Conservation (phyloP, 257 asterid genomes). For the Phtheirospermum japonicum region DNA sequence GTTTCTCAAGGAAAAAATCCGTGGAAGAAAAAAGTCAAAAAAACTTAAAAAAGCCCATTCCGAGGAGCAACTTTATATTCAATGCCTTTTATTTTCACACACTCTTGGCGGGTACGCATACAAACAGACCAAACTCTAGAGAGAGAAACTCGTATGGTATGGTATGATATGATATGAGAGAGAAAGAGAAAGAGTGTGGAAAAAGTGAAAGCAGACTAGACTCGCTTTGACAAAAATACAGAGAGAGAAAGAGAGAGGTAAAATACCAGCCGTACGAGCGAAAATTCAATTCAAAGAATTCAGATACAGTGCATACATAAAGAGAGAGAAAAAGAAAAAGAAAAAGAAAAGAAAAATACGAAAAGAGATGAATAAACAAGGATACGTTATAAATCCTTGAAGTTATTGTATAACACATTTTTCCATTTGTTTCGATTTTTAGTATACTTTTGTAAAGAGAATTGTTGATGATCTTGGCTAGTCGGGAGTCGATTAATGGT, state of each 20-base stretch:
- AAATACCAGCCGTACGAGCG: slow-evolving; percentile 39
- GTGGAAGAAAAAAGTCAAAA: neutral
- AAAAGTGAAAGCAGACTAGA: slow-evolving; percentile 19
- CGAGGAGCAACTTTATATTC: slow-evolving; percentile 34
- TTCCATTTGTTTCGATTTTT: too few relatives aligned
- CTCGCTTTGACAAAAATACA: slow-evolving; percentile 26
- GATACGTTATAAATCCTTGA: too few relatives aligned
- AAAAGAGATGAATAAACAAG: too few relatives aligned
- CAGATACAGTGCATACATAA: slow-evolving; percentile 33
- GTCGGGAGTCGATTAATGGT: too few relatives aligned
- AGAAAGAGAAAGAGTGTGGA: slow-evolving; percentile 21
- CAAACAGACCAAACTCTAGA: slow-evolving; percentile 36
- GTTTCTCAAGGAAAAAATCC: slow-evolving; percentile 15
- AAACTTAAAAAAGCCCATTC: slow-evolving; percentile 21
- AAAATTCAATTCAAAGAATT: slow-evolving; percentile 24
- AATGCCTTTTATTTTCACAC: slow-evolving; percentile 36
- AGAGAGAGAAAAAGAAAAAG: slow-evolving; percentile 15
- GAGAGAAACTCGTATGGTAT: slow-evolving; percentile 22
- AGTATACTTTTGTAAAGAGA: too few relatives aligned
- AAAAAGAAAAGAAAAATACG: too few relatives aligned
- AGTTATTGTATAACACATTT: too few relatives aligned
- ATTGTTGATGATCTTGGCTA: too few relatives aligned
- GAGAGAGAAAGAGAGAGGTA: slow-evolving; percentile 26
- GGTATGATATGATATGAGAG: neutral
- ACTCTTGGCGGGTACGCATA: slow-evolving; percentile 66